Percentiles rank a stretch among this genome's conserved stretches.
These are phyloP conservation scores for Pigoraptor vietnamica DNA, from an alignment of 78 protist genomes.

Conservation along the genomic window DNA sequence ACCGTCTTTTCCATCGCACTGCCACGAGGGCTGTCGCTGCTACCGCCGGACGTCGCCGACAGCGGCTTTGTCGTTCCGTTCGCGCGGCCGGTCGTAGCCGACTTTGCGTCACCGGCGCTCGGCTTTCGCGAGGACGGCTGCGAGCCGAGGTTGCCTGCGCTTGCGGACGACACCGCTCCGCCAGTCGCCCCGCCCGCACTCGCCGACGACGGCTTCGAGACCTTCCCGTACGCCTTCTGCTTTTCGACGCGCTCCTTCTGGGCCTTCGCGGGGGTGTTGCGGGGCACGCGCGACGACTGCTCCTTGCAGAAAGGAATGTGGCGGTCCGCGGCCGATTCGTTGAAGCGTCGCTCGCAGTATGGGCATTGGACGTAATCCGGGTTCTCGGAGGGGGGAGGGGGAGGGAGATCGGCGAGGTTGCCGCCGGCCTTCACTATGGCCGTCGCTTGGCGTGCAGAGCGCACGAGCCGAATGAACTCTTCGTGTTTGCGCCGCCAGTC, in stretches of 20 bases:
- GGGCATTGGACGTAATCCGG: not conserved
- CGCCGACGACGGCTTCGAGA: not conserved
- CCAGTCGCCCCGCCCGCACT: not conserved
- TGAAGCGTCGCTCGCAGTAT: not conserved
- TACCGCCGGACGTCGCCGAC: not conserved
- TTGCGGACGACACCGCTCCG: no score
- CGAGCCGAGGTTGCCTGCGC: no score
- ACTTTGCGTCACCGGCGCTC: not conserved
- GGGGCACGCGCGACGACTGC: not conserved
- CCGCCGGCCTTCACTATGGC: not conserved
- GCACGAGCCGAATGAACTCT: not conserved
- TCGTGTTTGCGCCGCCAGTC: not conserved
- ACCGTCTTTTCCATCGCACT: not conserved
- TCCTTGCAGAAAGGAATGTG: not conserved
- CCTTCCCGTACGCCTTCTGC: not conserved
- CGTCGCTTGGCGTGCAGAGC: not conserved
- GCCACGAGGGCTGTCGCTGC: not conserved
- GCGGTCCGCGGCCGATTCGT: not conserved
- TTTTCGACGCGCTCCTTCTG: not conserved
- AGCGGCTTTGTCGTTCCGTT: not conserved
- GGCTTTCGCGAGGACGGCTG: not conserved
- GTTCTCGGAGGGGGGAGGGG: not conserved
- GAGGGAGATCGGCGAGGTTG: not conserved
- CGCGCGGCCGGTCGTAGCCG: not conserved
- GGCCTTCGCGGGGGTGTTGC: not conserved